Base-by-base conservation (phyloP, 805 yeast species). In the Ogataea nakhonphanomensis region DNA sequence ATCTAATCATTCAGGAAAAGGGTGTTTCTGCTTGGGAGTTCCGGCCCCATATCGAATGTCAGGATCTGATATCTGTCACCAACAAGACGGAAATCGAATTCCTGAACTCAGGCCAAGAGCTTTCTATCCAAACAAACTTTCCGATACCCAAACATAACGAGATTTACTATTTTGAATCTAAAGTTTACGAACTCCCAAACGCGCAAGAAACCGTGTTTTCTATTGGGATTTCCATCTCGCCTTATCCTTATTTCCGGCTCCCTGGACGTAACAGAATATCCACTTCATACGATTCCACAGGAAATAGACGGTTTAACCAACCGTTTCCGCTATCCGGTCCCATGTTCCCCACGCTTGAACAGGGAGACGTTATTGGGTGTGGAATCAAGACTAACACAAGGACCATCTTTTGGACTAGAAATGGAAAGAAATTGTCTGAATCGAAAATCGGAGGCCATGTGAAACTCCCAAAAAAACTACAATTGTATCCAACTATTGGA, bases 11-110 rank as follows among this genome's bases (percentile, higher is more conserved):
- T 21, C 95, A 88, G 50, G 95, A 88, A 48, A 89, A 87, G 58
- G 96, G 95, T 2, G 82, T 90, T 1, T 64, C 73, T 11, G 98
- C 97, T 1, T 90, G 95, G 86, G 95, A 90, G 53, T 91, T 93
- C 56, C 71, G 69, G 37, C 79, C 81, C 15, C 74, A 74, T 54
- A 60, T 70, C 8, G 73, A 74, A 62, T 61, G 77, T 24, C 73
- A 70, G 62, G 79, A 70, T 54, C 78, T 73, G 48, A 71, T 78
- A 39, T 49, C 76, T 27, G 84, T 91, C 5, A 72, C 78, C 28
- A 84, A 84, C 56, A 81, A 84, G 53, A 59, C 71, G 3, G 87
- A 81, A 55, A 60, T 82, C 34, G 72, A 74, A 23, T 81, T 81
- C 50, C 61, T 70, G 50, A 73, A 74, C 39, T 66, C 66, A 53